Evolutionary conservation across 2,329 filamentous ascomycete genomes (phyloP).

Genomic region (Trichoderma guizhouense): DNA sequence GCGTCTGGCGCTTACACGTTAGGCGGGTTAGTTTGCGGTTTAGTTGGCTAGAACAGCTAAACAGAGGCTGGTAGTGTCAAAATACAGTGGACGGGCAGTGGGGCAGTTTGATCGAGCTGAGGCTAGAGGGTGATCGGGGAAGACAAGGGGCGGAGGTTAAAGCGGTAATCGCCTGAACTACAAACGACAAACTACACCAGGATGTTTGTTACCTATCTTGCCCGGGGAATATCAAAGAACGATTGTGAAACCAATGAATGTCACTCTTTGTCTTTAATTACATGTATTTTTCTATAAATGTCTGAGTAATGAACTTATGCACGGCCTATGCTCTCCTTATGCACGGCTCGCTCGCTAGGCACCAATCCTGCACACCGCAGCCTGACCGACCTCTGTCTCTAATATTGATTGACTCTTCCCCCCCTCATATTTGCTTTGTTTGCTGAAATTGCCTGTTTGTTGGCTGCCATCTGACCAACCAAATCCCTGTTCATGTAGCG

Average conservation of each 20-base stretch:
- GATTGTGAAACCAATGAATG: background rate
- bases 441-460: background rate
- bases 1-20: constrained; percentile 14
- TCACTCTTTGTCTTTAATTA: background rate
- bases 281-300: too few species aligned
- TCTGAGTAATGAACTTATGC: background rate
- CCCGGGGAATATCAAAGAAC: background rate
- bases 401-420: background rate
- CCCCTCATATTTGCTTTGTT: background rate
- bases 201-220: background rate
- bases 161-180: background rate
- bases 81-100: background rate
- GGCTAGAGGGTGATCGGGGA: background rate
- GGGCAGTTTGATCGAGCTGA: background rate
- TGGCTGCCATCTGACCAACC: background rate
- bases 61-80: background rate
- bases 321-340: background rate
- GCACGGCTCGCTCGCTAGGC: background rate
- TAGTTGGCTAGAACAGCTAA: background rate
- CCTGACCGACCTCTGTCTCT: background rate
- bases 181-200: background rate
- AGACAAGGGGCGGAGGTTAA: background rate
- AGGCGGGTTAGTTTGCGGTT: background rate
- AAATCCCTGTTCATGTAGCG: background rate
- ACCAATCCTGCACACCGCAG: background rate